Percentiles rank a stretch among this genome's conserved stretches.
Evolutionary conservation across 2,329 filamentous ascomycete genomes (phyloP).

Genomic region (Phoma sp.): DNA sequence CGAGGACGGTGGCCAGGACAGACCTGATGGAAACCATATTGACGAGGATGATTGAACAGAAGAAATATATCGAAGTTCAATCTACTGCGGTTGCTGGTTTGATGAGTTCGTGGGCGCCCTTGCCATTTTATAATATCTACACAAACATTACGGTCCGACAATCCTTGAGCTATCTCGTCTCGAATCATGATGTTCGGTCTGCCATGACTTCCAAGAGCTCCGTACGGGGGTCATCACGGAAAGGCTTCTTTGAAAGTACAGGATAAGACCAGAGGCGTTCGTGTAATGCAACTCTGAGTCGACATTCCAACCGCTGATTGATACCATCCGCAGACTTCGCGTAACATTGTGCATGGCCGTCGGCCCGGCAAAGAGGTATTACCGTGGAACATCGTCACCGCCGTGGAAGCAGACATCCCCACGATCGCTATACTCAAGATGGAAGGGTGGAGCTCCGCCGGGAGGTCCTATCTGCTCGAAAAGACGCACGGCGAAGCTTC

Average conservation of each 20-base stretch:
- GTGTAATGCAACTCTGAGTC: constrained; percentile 4
- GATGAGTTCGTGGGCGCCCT: too few species aligned
- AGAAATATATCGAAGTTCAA: neutral
- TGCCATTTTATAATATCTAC: neutral
- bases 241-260: neutral
- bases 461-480: constrained; percentile 20
- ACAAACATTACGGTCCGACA: neutral
- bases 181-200: neutral
- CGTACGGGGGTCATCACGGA: constrained; percentile 3
- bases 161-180: neutral
- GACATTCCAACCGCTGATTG: constrained; percentile 4
- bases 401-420: constrained; percentile 5
- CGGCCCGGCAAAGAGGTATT: constrained; percentile 2
- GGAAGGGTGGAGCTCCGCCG: constrained; percentile 10
- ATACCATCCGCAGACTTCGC: constrained; percentile 15
- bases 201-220: constrained; percentile 31
- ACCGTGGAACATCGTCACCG: neutral
- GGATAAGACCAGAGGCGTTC: constrained; percentile 6
- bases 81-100: neutral
- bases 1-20: constrained; percentile 28
- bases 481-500: constrained; percentile 1
- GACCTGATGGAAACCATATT: constrained; percentile 34
- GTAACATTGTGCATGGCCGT: constrained; percentile 21
- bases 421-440: constrained; percentile 1
- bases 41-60: neutral